Evolutionary conservation across 805 yeast genomes (phyloP).

Genomic region (Saturnispora hagleri): DNA sequence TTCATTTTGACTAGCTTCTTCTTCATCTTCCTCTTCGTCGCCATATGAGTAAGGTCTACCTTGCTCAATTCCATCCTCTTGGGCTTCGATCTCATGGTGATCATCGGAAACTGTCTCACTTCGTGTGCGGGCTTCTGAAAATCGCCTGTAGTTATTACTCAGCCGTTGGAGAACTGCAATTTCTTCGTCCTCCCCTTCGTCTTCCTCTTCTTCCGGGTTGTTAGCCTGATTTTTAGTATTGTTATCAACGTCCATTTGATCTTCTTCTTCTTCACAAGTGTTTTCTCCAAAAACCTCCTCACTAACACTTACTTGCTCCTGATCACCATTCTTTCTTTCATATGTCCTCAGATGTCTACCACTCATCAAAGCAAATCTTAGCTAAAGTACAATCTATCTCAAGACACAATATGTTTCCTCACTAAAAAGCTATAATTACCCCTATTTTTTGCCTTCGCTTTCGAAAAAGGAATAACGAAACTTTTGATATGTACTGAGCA

Average conservation of each 20-base stretch:
- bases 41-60: slow-evolving; percentile 11
- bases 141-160: slow-evolving; percentile 32
- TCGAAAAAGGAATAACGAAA: neutral
- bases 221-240: neutral
- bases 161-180: slow-evolving; percentile 29
- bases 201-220: neutral
- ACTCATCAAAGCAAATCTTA: neutral
- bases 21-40: slow-evolving; percentile 12
- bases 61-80: slow-evolving; percentile 14
- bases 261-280: neutral
- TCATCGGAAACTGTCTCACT: neutral
- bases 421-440: neutral
- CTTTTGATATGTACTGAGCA: neutral
- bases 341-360: neutral
- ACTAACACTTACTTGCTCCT: neutral
- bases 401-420: neutral
- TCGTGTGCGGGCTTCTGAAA: slow-evolving; percentile 19
- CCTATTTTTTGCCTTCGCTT: neutral
- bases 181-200: slow-evolving; percentile 15
- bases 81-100: slow-evolving; percentile 16
- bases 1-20: slow-evolving; percentile 15
- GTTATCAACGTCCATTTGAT: neutral
- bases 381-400: neutral
- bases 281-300: neutral
- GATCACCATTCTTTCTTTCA: neutral